phyloP scores from a whole-genome alignment of 2,329 filamentous ascomycete genomes.

The Ambrosiella xylebori region DNA sequence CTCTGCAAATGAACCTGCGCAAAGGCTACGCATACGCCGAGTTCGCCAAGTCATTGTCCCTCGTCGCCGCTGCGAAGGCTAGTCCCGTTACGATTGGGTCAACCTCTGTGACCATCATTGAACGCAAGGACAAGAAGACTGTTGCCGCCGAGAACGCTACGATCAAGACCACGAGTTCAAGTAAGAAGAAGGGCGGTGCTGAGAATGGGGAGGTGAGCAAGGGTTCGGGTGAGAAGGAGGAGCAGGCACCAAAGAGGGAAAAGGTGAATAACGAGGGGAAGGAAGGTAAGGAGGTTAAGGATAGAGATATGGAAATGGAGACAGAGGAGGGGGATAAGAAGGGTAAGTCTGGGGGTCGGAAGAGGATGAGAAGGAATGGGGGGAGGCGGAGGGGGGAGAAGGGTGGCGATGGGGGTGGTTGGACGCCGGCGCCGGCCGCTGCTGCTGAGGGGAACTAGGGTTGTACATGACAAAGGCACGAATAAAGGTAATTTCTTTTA shows the following conservation, averaged over 20 bases:
- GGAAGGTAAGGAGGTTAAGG: slow-evolving; percentile 16
- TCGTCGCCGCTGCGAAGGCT: slow-evolving; percentile 64
- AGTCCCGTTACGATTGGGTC: slow-evolving; percentile 72
- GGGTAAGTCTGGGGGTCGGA: slow-evolving; percentile 10
- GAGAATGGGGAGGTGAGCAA: background rate
- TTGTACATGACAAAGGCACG: no score
- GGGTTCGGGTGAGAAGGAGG: slow-evolving; percentile 9
- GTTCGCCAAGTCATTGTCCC: slow-evolving; percentile 54
- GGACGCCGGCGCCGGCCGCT: no score
- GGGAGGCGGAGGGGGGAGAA: no score
- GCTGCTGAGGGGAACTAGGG: no score
- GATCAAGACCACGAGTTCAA: slow-evolving; percentile 13
- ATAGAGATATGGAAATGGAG: background rate
- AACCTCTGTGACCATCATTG: slow-evolving; percentile 71
- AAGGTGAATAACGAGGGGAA: slow-evolving; percentile 16
- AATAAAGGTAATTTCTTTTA: no score
- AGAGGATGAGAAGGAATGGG: slow-evolving; percentile 5
- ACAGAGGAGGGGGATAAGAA: background rate
- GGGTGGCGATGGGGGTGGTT: no score
- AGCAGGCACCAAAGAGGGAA: slow-evolving; percentile 15
- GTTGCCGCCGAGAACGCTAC: slow-evolving; percentile 12
- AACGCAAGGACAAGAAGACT: slow-evolving; percentile 49
- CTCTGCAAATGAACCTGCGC: slow-evolving; percentile 82
- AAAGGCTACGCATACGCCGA: slow-evolving; percentile 92
- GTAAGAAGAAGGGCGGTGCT: background rate